These are phyloP conservation scores for Echinosophora koreensis DNA, from an alignment of 306 rosid genomes.

Conservation along the genomic window DNA sequence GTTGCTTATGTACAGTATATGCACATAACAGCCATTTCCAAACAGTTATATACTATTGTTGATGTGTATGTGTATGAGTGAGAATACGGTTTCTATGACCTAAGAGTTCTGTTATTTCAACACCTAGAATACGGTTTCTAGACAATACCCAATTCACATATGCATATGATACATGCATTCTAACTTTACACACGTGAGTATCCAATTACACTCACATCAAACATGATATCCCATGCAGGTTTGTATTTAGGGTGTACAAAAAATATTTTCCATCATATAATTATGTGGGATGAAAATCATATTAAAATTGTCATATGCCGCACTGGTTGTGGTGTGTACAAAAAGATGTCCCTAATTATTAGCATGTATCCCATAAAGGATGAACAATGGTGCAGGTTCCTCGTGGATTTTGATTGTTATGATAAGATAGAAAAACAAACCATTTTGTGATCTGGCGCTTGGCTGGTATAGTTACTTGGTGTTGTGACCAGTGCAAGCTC, in stretches of 20 bases:
- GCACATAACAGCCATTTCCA: constrained; percentile 11
- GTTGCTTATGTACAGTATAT: neutral
- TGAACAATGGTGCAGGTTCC: neutral
- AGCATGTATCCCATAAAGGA: neutral
- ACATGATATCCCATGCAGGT: too few relatives aligned
- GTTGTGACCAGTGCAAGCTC: constrained; percentile 86
- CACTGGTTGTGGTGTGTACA: neutral
- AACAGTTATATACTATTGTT: neutral
- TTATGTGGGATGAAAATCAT: neutral
- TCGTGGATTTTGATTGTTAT: neutral
- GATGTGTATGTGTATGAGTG: neutral
- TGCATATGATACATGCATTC: too few relatives aligned
- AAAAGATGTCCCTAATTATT: neutral
- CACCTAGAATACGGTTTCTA: too few relatives aligned
- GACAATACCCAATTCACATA: too few relatives aligned
- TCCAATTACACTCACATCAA: too few relatives aligned
- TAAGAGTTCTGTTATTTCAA: too few relatives aligned
- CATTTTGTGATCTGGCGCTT: constrained; percentile 57
- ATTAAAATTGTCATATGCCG: neutral
- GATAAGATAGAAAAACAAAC: constrained; percentile 57
- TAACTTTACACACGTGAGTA: too few relatives aligned
- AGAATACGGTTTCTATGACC: neutral
- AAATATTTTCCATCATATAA: neutral
- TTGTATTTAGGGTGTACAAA: too few relatives aligned
- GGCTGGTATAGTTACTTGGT: constrained; percentile 70